These are phyloP conservation scores for Xanthoceras sorbifolium DNA, from an alignment of 345 rosid species.

Conservation along the genomic window DNA sequence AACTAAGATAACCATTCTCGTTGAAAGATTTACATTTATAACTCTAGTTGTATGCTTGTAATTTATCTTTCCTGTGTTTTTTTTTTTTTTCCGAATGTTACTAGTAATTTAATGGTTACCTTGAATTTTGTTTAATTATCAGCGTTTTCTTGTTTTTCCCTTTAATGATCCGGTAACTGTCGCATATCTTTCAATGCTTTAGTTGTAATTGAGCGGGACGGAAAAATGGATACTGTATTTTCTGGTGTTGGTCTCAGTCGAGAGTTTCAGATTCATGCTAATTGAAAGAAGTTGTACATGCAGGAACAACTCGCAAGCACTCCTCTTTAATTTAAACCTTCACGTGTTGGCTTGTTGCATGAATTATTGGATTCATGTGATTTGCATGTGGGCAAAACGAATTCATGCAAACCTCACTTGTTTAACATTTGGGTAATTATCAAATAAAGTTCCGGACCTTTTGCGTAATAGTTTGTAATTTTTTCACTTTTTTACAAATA, in stretches of 20 bases:
- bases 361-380: too few relatives aligned
- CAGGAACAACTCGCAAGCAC: neutral
- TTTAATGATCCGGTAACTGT: too few relatives aligned
- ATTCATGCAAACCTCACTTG: too few relatives aligned
- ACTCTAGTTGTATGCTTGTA: neutral
- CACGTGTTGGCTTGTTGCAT: too few relatives aligned
- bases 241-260: neutral
- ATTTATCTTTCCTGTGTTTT: neutral
- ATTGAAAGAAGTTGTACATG: too few relatives aligned
- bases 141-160: neutral
- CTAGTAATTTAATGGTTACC: neutral
- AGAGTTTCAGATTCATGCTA: neutral
- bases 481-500: too few relatives aligned
- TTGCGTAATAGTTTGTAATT: too few relatives aligned
- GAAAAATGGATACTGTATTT: neutral
- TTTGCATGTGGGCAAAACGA: too few relatives aligned
- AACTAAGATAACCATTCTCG: neutral
- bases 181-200: neutral
- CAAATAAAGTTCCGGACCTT: too few relatives aligned
- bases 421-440: too few relatives aligned
- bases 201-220: neutral
- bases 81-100: neutral
- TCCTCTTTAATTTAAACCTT: too few relatives aligned
- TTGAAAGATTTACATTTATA: constrained; percentile 5
- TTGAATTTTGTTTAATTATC: neutral